Conservation (phyloP, 768 basidiomycete species). For the Gyrodon lividus region DNA sequence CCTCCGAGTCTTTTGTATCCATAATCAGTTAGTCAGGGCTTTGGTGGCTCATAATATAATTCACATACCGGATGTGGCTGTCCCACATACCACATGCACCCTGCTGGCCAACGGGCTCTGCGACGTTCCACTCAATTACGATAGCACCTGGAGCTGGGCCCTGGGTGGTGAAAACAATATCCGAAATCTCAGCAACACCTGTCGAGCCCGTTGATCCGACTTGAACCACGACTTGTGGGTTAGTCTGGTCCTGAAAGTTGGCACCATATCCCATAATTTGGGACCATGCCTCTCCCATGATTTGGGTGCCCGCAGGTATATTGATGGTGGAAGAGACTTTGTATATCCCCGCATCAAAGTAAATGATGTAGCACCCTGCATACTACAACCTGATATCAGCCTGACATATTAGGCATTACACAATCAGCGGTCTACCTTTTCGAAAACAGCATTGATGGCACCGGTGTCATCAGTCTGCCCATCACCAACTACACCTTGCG, state of each 20-base stretch:
- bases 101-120: constrained; percentile 49
- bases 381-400: constrained; percentile 39
- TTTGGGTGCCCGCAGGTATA: constrained; percentile 45
- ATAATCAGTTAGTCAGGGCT: not conserved
- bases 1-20: constrained; percentile 24
- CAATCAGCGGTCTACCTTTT: constrained; percentile 38
- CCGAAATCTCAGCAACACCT: constrained; percentile 61
- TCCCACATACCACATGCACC: constrained; percentile 57
- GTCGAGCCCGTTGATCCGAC: constrained; percentile 44
- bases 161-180: constrained; percentile 58
- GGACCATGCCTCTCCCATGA: constrained; percentile 54
- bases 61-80: constrained; percentile 35
- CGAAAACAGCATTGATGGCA: constrained; percentile 58
- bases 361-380: constrained; percentile 73
- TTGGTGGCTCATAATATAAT: not conserved
- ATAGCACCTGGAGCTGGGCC: constrained; percentile 52
- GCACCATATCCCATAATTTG: constrained; percentile 44
- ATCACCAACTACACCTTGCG: constrained; percentile 70
- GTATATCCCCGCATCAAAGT: constrained; percentile 69
- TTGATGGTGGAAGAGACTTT: constrained; percentile 44
- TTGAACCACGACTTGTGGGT: constrained; percentile 41
- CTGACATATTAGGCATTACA: not conserved
- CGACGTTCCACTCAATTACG: constrained; percentile 60
- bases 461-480: constrained; percentile 73
- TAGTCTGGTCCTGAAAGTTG: constrained; percentile 38